Conservation (phyloP, 768 basidiomycete genomes). For the Mycena sanguinolenta region DNA sequence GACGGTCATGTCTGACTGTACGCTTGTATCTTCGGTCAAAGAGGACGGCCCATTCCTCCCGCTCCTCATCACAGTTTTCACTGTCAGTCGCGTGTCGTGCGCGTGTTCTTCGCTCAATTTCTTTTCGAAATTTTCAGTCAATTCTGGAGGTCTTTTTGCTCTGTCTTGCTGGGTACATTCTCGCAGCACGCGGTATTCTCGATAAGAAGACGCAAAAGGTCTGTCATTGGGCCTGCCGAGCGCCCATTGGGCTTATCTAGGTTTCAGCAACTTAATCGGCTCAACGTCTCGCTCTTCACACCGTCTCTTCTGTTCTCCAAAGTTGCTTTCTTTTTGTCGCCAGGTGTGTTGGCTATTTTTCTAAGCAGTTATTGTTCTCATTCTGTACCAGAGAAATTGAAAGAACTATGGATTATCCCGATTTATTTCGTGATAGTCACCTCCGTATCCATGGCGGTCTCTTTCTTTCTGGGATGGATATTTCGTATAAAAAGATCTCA, state of each 20-base stretch:
- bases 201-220: conserved; percentile 94
- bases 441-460: conserved; percentile 74
- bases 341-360: conserved; percentile 59
- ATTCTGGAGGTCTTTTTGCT: conserved; percentile 91
- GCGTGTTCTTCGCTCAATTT: conserved; percentile 17
- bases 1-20: conserved; percentile 28
- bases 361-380: not conserved
- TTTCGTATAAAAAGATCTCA: conserved; percentile 83
- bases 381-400: conserved; percentile 70
- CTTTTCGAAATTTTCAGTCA: conserved; percentile 63
- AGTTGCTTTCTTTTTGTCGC: conserved; percentile 92
- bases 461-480: conserved; percentile 71
- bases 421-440: conserved; percentile 89
- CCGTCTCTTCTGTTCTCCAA: conserved; percentile 93
- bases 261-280: conserved; percentile 77
- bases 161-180: conserved; percentile 86
- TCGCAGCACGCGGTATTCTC: conserved; percentile 85
- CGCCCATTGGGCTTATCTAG: conserved; percentile 14
- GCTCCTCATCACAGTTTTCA: conserved; percentile 31
- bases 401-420: conserved; percentile 88
- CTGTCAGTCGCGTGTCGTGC: conserved; percentile 18
- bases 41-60: conserved; percentile 32
- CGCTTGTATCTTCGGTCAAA: not conserved
- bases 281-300: conserved; percentile 93
- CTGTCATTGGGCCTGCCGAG: conserved; percentile 35